Evolutionary conservation across 2,329 filamentous ascomycete genomes (phyloP).

Genomic region (Xylariaceae sp.): DNA sequence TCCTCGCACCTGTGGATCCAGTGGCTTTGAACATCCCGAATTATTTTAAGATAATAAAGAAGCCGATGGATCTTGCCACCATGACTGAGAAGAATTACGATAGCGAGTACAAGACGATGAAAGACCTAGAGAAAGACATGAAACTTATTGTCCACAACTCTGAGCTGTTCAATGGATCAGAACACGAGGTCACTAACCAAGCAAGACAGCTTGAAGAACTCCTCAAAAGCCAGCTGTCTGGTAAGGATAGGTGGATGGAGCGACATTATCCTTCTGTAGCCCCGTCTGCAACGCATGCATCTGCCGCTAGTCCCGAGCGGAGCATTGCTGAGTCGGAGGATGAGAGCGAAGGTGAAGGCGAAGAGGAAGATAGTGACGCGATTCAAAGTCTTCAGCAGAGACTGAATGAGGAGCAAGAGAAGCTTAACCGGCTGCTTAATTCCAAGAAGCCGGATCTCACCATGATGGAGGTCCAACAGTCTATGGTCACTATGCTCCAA

Average conservation of each 20-base stretch:
- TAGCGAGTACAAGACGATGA: slow-evolving; percentile 80
- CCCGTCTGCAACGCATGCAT: slow-evolving; percentile 53
- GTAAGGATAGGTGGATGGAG: slow-evolving; percentile 82
- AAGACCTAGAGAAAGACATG: slow-evolving; percentile 86
- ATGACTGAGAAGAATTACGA: slow-evolving; percentile 77
- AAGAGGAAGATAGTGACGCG: slow-evolving; percentile 52
- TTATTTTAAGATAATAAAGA: slow-evolving; percentile 93
- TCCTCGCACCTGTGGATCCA: slow-evolving; percentile 86
- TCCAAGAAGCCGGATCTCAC: slow-evolving; percentile 58
- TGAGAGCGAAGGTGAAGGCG: slow-evolving; percentile 69
- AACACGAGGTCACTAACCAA: slow-evolving; percentile 74
- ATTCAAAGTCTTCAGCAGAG: slow-evolving; percentile 62
- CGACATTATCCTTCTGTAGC: slow-evolving; percentile 67
- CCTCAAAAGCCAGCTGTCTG: slow-evolving; percentile 77
- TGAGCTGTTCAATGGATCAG: slow-evolving; percentile 82
- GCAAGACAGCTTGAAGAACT: slow-evolving; percentile 76
- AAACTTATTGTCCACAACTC: slow-evolving; percentile 88
- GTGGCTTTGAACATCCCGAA: slow-evolving; percentile 92
- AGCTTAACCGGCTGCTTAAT: slow-evolving; percentile 61
- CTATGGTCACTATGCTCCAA: slow-evolving; percentile 70
- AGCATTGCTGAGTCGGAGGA: slow-evolving; percentile 76
- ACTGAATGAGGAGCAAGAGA: slow-evolving; percentile 62
- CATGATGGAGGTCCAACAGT: slow-evolving; percentile 63
- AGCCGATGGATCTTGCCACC: slow-evolving; percentile 93
- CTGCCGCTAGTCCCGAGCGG: slow-evolving; percentile 68